Evolutionary conservation across 2,329 filamentous ascomycete genomes (phyloP), one percentile per base, ranked within the genome.

Genomic region (Chaetomium strumarium): DNA sequence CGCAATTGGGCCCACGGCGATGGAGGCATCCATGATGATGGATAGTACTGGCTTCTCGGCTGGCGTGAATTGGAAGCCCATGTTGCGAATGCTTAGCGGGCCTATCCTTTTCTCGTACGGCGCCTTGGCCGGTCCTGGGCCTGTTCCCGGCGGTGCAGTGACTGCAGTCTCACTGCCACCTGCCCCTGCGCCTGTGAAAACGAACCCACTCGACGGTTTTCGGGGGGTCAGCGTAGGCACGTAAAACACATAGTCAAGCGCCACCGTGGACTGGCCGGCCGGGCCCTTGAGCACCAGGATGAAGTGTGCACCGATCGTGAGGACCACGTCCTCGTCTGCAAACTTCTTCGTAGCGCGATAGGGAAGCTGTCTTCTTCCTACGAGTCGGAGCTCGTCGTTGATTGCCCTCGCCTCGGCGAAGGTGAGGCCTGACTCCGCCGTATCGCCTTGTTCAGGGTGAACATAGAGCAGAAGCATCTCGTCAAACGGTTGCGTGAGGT

Each of bases 1-100:
- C 0, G 51, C 63, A 0, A 73, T 40, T 2, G 70, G 70, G 0
- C 70, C 70, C 5, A 74, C 53, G 6, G 58, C 45, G 36, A 73
- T 55, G 0, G 62, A 64, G 1, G 67, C 70, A 31, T 70, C 63
- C 7, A 74, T 58, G 12, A 58, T 54, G 14, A 73, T 53, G 2
- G 14, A 44, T 0, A 72, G 58, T n/a, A n/a, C n/a, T n/a, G n/a
- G n/a, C n/a, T n/a, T n/a, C 1, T 9, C 53, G 5, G 61, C 51
- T 29, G 63, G 51, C 9, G 55, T 58, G 54, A 66, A 70, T 33
- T 68, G 60, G 38, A 73, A 58, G 1, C 64, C 63, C 8, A 74
- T 56, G 40, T 67, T 68, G 37, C 49, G 57, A 44, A 73, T 64
- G 0, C 63, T 62, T 0, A 74, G 45, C 0, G 66, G 63, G 1